phyloP scores from a whole-genome alignment of 1,284 basidiomycete species.

The Rhodotorula sp. region DNA sequence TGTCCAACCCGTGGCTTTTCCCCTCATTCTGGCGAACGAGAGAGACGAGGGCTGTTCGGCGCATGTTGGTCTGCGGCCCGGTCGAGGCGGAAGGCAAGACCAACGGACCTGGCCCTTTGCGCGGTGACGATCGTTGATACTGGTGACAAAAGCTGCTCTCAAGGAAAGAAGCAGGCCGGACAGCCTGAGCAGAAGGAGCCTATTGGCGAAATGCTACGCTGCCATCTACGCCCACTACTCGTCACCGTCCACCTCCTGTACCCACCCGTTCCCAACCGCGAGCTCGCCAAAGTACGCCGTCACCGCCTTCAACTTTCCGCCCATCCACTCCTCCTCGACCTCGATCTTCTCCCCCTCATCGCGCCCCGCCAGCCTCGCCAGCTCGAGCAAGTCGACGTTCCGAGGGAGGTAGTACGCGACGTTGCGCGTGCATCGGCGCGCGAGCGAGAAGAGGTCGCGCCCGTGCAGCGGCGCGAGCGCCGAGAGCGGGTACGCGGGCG shows the following conservation, averaged over 20 bases:
- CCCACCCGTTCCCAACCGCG: slow-evolving; percentile 38
- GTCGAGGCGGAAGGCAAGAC: too few relatives aligned
- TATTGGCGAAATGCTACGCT: too few relatives aligned
- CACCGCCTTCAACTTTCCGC: slow-evolving; percentile 70
- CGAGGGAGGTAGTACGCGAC: slow-evolving; percentile 88
- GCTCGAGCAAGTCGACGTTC: slow-evolving; percentile 73
- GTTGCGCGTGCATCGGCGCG: slow-evolving; percentile 69
- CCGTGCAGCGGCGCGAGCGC: slow-evolving; percentile 79
- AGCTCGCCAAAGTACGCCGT: slow-evolving; percentile 57
- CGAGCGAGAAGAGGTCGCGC: slow-evolving; percentile 71
- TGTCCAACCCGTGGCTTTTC: too few relatives aligned
- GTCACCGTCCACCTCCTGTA: background rate
- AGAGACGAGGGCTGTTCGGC: too few relatives aligned
- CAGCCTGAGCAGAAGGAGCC: too few relatives aligned
- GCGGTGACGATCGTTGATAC: too few relatives aligned
- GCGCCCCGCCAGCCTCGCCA: slow-evolving; percentile 54
- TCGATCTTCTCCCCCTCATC: slow-evolving; percentile 59
- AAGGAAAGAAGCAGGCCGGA: too few relatives aligned
- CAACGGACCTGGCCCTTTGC: too few relatives aligned
- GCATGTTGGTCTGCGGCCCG: too few relatives aligned
- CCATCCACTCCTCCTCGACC: slow-evolving; percentile 88
- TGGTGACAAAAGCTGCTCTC: too few relatives aligned
- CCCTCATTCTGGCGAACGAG: too few relatives aligned
- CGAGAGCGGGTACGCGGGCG: slow-evolving; percentile 65
- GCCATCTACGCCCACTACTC: background rate